Evolutionary conservation across 2,329 filamentous ascomycete genomes (phyloP).

Genomic region (Neonectria sp.): DNA sequence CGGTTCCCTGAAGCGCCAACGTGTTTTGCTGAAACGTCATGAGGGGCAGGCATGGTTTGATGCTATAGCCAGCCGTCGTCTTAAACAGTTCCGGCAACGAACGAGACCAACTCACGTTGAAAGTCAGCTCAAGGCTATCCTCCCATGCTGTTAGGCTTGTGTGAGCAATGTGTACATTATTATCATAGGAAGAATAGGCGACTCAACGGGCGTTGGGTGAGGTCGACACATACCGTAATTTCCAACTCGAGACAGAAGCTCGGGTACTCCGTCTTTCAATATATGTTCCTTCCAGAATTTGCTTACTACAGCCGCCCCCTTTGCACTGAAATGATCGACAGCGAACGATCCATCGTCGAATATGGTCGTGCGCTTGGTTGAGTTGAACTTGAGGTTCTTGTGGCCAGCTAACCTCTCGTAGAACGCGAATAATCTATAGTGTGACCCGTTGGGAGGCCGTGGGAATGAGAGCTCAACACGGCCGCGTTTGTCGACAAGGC

Average conservation of each 20-base stretch:
- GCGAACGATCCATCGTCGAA: constrained; percentile 23
- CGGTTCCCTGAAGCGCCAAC: neutral
- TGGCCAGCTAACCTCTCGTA: constrained; percentile 10
- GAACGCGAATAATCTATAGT: constrained; percentile 18
- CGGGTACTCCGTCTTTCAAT: constrained; percentile 1
- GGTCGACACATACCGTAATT: constrained; percentile 16
- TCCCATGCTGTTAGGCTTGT: constrained; percentile 8
- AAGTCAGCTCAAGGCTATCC: constrained; percentile 9
- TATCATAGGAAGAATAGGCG: neutral
- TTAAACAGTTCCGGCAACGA: neutral
- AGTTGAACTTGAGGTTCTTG: constrained; percentile 17
- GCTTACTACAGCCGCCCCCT: constrained; percentile 1
- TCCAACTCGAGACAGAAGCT: neutral
- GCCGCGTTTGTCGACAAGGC: neutral
- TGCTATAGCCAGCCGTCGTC: neutral
- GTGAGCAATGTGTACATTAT: neutral
- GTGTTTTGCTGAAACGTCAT: constrained; percentile 5
- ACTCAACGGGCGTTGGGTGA: neutral
- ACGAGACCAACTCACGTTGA: constrained; percentile 1
- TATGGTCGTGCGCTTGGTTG: neutral
- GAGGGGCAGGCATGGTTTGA: constrained; percentile 3
- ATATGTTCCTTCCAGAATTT: constrained; percentile 23
- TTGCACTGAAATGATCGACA: constrained; percentile 14
- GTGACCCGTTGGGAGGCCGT: neutral
- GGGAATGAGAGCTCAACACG: neutral